Evolutionary conservation across 495 filamentous ascomycete species (phyloP), one percentile per base, ranked within the genome.

Genomic region (Ramalina intermedia): DNA sequence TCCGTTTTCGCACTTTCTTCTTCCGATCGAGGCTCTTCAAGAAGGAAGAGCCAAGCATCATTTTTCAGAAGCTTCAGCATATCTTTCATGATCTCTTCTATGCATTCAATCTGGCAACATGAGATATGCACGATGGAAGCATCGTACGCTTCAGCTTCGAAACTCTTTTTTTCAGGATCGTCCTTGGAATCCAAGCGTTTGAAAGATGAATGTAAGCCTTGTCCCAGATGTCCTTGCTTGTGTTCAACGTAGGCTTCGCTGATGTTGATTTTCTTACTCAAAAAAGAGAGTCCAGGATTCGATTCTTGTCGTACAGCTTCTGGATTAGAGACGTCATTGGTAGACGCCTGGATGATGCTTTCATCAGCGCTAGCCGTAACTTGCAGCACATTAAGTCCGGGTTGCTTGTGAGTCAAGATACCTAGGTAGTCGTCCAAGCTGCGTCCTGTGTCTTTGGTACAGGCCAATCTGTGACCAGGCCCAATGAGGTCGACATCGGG

Each of bases 351-450:
- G 3, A 3, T 29, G 6, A 29, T 45, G 26, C 23, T 41, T 13
- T 42, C 29, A 1, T 71, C 75, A 12, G 71, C 76, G 1, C 71
- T 72, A 0, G 71, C 69, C 4, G 75, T 74, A 35, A 80, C 61
- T 50, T 78, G 74, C 1, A 78, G 61, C 13, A 74, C 56, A 1
- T 62, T 62, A 13, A 69, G 48, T n/a, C 58, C 56, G 0, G 69
- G 63, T 39, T 65, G 59, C 46, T 68, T 64, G 39, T 64, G 55
- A 1, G 58, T 29, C 27, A 29, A 29, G 27, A 29, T 29, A 9
- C 4, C 27, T 29, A 29, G 9, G 27, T 29, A 29, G 27, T 9
- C 27, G 1, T 29, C 27, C 27, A 29, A 29, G 5, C 3, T 29
- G 27, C 1, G 27, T 1, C 27, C 27, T 3, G 27, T 29, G 3